Evolutionary conservation across 2,329 filamentous ascomycete genomes (phyloP), one percentile per base, ranked within the genome.

Genomic region (Fusarium bulbicola): DNA sequence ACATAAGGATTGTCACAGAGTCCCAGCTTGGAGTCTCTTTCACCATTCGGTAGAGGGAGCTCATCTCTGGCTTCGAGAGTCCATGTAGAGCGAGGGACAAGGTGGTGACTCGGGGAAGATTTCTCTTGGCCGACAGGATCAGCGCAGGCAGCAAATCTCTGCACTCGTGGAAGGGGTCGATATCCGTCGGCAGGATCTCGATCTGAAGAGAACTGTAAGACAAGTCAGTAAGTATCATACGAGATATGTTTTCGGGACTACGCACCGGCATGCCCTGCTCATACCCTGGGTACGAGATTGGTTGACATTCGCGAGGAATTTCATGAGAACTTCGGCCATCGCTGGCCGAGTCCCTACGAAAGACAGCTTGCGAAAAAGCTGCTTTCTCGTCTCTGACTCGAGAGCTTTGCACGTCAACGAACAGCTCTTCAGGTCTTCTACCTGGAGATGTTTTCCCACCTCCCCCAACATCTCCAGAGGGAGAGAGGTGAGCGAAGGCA

Each of bases 331-430:
- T 3, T 28, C 34, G 0, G 24, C 7, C 1, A 39, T 16, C 1
- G 6, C 14, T 9, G 14, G 4, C 3, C 24, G 12, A 0, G 24
- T 24, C 0, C 50, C 34, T 4, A 5, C 5, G 3, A 53, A 39
- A 0, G 5, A 1, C 10, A 53, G 28, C 0, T 6, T 9, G 0
- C 20, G n/a, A 2, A 53, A 53, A 0, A 37, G 6, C 3, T 16
- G 24, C 14, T 0, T 8, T 1, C 6, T 7, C 0, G 13, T 2
- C 3, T 5, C 20, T 5, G 5, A 2, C 8, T 37, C 18, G 1
- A 53, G 5, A 5, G 10, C 3, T 21, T 16, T 26, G 3, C 32
- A 53, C 0, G 9, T 11, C 0, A 37, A 34, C 0, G 49, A 26
- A 3, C 11, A 11, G 10, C 10, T 15, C 2, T 6, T 11, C 2